phyloP scores from a whole-genome alignment of 2,329 filamentous ascomycete genomes.

The Fusarium hostae region DNA sequence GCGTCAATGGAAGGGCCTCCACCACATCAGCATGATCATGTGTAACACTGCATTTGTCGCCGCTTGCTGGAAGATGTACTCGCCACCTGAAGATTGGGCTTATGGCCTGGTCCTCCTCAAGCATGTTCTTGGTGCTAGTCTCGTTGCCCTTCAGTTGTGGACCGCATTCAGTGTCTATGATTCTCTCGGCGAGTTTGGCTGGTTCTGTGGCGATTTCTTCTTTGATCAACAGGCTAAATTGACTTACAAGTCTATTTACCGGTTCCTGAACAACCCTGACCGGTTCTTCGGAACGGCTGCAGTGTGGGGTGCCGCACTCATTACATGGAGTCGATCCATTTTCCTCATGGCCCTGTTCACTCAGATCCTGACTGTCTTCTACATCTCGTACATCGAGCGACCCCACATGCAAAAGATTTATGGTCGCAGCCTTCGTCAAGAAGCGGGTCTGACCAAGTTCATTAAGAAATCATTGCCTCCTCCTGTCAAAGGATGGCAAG shows the following conservation, averaged over 20 bases:
- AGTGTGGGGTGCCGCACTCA: constrained; percentile 94
- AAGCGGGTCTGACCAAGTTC: constrained; percentile 92
- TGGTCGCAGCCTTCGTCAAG: constrained; percentile 81
- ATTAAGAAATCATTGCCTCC: constrained; percentile 87
- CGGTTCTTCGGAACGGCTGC: constrained; percentile 92
- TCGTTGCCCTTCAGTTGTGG: constrained; percentile 92
- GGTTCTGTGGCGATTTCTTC: constrained; percentile 99
- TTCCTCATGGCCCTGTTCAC: constrained; percentile 88
- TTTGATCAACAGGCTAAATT: constrained; percentile 89
- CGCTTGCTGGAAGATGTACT: constrained; percentile 97
- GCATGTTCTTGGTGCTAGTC: constrained; percentile 82
- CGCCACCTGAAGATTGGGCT: constrained; percentile 84
- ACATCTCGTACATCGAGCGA: constrained; percentile 93
- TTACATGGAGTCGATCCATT: constrained; percentile 88
- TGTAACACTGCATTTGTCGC: constrained; percentile 90
- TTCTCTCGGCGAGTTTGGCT: constrained; percentile 95
- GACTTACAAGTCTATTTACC: constrained; percentile 97
- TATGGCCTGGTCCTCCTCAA: constrained; percentile 87
- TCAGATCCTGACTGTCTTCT: constrained; percentile 85
- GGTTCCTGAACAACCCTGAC: constrained; percentile 97
- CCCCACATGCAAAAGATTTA: constrained; percentile 99
- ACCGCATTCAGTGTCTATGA: constrained; percentile 94
- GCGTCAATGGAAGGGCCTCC: constrained; percentile 97
- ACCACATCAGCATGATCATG: constrained; percentile 91
- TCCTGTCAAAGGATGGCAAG: constrained; percentile 84